phyloP scores from a whole-genome alignment of 306 rosid genomes.

The Sindora glabra region DNA sequence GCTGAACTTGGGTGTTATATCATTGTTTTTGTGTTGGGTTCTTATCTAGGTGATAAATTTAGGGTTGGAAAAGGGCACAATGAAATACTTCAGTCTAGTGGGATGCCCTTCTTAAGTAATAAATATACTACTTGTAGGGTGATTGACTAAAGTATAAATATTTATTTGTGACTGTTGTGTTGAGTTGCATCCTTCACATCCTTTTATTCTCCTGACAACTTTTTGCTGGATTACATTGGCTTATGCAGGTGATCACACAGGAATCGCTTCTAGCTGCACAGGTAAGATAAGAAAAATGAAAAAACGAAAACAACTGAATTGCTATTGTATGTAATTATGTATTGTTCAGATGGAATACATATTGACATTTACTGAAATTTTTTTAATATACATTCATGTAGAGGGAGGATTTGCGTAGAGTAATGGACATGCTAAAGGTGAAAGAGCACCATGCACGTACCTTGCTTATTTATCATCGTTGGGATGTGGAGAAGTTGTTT shows the following conservation, averaged over 20 bases:
- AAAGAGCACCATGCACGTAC: constrained; percentile 82
- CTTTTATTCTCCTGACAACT: not conserved
- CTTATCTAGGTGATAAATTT: not conserved
- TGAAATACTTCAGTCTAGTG: too few relatives aligned
- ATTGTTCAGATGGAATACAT: too few relatives aligned
- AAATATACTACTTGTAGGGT: too few relatives aligned
- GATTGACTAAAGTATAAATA: too few relatives aligned
- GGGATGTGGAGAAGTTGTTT: constrained; percentile 79
- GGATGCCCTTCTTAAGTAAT: too few relatives aligned
- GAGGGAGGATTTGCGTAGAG: constrained; percentile 82
- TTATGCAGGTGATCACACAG: constrained; percentile 64
- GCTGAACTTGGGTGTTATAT: not conserved
- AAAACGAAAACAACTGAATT: too few relatives aligned
- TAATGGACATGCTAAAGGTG: constrained; percentile 68
- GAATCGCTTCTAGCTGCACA: constrained; percentile 75
- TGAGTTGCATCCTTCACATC: not conserved
- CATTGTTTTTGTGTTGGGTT: too few relatives aligned
- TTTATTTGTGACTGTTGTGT: too few relatives aligned
- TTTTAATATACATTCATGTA: constrained; percentile 22
- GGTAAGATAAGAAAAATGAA: constrained; percentile 30
- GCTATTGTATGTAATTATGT: too few relatives aligned
- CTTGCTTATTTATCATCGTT: constrained; percentile 72
- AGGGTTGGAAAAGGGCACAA: too few relatives aligned
- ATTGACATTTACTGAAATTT: constrained; percentile 4
- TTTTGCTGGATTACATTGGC: too few relatives aligned